These are phyloP conservation scores for Tetracladium setigerum DNA, from an alignment of 495 filamentous ascomycete species.

Conservation along the genomic window DNA sequence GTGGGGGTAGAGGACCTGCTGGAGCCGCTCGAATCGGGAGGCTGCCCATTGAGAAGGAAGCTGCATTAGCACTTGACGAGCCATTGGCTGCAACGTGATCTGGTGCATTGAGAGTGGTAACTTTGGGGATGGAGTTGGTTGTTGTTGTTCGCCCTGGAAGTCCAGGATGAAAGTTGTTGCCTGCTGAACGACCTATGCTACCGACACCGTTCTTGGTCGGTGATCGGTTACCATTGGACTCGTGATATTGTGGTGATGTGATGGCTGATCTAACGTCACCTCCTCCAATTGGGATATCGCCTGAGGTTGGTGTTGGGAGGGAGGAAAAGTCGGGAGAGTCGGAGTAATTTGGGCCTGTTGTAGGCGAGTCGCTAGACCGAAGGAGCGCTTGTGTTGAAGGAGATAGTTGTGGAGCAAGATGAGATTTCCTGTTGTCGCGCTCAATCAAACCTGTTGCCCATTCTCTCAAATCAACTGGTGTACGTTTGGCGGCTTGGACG, in stretches of 20 bases:
- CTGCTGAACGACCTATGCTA: conserved; percentile 32
- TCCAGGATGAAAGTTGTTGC: conserved; percentile 41
- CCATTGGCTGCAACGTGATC: conserved; percentile 14
- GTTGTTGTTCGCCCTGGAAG: conserved; percentile 38
- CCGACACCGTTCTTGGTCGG: conserved; percentile 29
- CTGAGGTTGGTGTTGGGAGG: conserved; percentile 51
- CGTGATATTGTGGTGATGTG: conserved; percentile 19
- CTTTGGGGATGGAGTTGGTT: conserved; percentile 34
- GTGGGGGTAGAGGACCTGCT: conserved; percentile 32
- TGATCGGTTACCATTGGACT: conserved; percentile 10
- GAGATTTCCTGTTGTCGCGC: conserved; percentile 83
- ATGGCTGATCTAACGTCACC: conserved; percentile 30
- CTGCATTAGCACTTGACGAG: conserved; percentile 19
- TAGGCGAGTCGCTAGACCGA: conserved; percentile 44
- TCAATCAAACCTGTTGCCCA: conserved; percentile 93
- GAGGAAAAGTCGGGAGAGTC: conserved; percentile 28
- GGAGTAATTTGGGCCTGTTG: conserved; percentile 18
- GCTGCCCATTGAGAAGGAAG: conserved; percentile 29
- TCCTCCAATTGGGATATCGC: conserved; percentile 58
- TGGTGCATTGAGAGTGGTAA: conserved; percentile 16
- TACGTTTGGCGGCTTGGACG: conserved; percentile 89
- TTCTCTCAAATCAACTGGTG: conserved; percentile 79
- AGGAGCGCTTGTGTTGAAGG: conserved; percentile 50
- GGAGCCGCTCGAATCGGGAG: conserved; percentile 41
- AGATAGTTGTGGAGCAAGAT: conserved; percentile 63